Evolutionary conservation across 2,329 filamentous ascomycete genomes (phyloP).

Genomic region (Fusarium sp.): DNA sequence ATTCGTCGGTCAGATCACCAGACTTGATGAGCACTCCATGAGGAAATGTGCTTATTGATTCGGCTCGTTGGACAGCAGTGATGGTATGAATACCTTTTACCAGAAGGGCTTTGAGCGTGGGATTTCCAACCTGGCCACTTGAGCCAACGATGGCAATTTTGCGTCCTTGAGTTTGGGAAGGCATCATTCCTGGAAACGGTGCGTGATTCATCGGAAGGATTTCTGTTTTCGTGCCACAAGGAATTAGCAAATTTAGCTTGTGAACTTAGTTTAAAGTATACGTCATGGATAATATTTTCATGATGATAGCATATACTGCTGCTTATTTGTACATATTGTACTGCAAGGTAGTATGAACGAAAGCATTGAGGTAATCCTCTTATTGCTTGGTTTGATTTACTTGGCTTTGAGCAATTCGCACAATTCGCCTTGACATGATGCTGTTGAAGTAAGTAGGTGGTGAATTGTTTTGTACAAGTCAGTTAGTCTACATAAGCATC

Average conservation of each 20-base stretch:
- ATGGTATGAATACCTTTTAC: constrained; percentile 13
- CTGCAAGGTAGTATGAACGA: too few relatives aligned
- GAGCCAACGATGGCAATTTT: constrained; percentile 23
- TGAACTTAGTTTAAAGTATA: neutral
- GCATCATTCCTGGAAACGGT: neutral
- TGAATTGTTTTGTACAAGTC: neutral
- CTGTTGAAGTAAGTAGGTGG: neutral
- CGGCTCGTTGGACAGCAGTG: constrained; percentile 23
- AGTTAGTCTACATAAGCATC: neutral
- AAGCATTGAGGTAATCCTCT: too few relatives aligned
- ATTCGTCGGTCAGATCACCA: constrained; percentile 18
- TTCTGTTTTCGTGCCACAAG: neutral
- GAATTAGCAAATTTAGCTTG: neutral
- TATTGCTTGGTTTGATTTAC: too few relatives aligned
- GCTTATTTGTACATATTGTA: too few relatives aligned
- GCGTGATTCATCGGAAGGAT: neutral
- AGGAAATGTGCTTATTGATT: constrained; percentile 15
- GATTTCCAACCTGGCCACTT: constrained; percentile 17
- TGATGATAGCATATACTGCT: neutral
- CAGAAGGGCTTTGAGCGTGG: constrained; percentile 13
- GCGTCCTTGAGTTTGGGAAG: constrained; percentile 6
- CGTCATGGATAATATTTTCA: neutral
- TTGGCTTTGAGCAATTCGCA: too few relatives aligned
- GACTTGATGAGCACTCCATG: constrained; percentile 6
- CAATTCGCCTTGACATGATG: too few relatives aligned